Evolutionary conservation across 148 eudicot genomes (phyloP).

Genomic region (Silene conica): DNA sequence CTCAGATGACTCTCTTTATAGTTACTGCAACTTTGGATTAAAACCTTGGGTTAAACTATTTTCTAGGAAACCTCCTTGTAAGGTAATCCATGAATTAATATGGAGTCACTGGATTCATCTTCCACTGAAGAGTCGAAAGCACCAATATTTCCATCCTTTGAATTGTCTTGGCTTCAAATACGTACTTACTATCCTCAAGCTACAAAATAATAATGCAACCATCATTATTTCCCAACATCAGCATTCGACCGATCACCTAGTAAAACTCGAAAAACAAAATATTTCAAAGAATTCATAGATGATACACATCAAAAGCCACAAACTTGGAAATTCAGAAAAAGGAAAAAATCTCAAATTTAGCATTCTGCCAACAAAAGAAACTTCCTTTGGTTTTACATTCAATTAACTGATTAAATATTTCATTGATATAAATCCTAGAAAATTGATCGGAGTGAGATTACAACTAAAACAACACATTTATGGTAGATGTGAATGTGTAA

Average conservation of each 20-base stretch:
- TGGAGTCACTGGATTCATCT: slow-evolving; percentile 75
- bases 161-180: slow-evolving; percentile 61
- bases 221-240: background rate
- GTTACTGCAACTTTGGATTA: slow-evolving; percentile 21
- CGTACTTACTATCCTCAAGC: slow-evolving; percentile 54
- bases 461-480: background rate
- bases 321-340: background rate
- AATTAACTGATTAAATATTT: too few relatives aligned
- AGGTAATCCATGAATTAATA: slow-evolving; percentile 58
- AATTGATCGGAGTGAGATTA: background rate
- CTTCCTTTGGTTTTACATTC: background rate
- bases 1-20: background rate
- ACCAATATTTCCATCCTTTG: slow-evolving; percentile 73
- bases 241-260: background rate
- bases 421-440: too few relatives aligned
- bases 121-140: slow-evolving; percentile 58
- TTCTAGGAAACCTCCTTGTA: slow-evolving; percentile 47
- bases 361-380: background rate
- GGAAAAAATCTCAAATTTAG: background rate
- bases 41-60: too few relatives aligned
- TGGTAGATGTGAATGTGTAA: too few relatives aligned
- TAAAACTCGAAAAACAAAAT: background rate
- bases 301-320: background rate
- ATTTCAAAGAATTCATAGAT: background rate
- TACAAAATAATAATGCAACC: slow-evolving; percentile 13